Evolutionary conservation across 2,329 filamentous ascomycete species (phyloP).

Genomic region (Xylaria hypoxylon): DNA sequence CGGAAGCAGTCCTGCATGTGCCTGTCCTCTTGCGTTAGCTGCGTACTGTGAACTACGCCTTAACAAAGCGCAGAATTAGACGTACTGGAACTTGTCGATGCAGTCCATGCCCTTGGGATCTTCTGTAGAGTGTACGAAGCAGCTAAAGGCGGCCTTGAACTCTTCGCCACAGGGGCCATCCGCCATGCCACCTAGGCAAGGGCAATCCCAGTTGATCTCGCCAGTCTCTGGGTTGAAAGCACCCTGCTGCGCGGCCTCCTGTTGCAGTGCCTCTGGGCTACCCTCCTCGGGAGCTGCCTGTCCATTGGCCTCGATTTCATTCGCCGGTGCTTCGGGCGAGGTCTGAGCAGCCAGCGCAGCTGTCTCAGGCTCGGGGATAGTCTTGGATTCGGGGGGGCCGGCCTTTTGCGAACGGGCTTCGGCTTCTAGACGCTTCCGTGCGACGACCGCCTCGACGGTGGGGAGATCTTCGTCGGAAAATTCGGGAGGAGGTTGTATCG

Average conservation of each 20-base stretch:
- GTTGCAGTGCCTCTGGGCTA: constrained; percentile 71
- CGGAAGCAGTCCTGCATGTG: constrained; percentile 98
- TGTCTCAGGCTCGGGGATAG: constrained; percentile 48
- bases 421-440: constrained; percentile 68
- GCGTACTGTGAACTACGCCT: constrained; percentile 47
- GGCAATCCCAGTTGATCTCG: constrained; percentile 99
- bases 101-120: constrained; percentile 98
- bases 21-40: constrained; percentile 60
- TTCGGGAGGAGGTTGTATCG: constrained; percentile 59
- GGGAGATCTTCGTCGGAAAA: constrained; percentile 69
- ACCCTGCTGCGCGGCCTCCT: constrained; percentile 86
- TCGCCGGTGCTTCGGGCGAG: constrained; percentile 46
- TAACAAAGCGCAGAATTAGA: neutral
- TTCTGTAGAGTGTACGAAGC: constrained; percentile 94
- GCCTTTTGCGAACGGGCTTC: constrained; percentile 51
- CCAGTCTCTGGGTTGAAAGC: constrained; percentile 98
- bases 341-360: constrained; percentile 41
- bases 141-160: constrained; percentile 96
- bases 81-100: constrained; percentile 96
- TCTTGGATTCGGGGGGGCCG: constrained; percentile 35
- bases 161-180: constrained; percentile 94
- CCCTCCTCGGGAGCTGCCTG: constrained; percentile 39
- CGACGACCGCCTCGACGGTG: constrained; percentile 75
- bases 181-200: constrained; percentile 96
- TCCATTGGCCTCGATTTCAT: constrained; percentile 43